A percentile compares a stretch with the other conserved stretches of the same genome.
Evolutionary conservation across 352 stramenopile genomes (phyloP).

Genomic region (Thalassiosira exigua): DNA sequence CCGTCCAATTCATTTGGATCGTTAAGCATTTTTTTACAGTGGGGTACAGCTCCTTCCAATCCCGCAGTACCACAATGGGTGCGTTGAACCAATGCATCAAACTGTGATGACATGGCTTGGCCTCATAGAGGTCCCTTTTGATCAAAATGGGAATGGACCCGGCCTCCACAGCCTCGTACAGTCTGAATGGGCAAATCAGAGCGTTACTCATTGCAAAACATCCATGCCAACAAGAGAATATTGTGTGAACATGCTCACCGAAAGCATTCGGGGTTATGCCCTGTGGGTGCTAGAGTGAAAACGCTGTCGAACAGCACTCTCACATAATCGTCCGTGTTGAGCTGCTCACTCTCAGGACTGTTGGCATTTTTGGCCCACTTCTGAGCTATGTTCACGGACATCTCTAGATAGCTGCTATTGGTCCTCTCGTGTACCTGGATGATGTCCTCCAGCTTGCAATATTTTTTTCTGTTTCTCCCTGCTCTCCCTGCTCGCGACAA

Average conservation of each 20-base stretch:
- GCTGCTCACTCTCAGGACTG: conserved; percentile 18
- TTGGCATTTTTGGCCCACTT: conserved; percentile 25
- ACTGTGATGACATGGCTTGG: conserved; percentile 34
- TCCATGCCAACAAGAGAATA: conserved; percentile 64
- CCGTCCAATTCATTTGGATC: conserved; percentile 43
- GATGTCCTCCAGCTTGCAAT: conserved; percentile 23
- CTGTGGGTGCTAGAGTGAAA: conserved; percentile 65
- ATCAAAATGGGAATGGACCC: conserved; percentile 64
- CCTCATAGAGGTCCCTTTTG: conserved; percentile 42
- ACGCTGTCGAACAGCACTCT: conserved; percentile 51
- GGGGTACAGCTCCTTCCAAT: conserved; percentile 51
- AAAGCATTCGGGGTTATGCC: conserved; percentile 75
- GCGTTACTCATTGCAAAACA: too few species aligned
- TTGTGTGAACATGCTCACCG: conserved; percentile 63
- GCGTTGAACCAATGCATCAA: conserved; percentile 49
- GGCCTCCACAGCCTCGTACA: conserved; percentile 66
- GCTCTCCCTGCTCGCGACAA: not conserved
- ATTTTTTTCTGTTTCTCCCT: not conserved
- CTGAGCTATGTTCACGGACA: conserved; percentile 12
- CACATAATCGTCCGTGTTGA: conserved; percentile 50
- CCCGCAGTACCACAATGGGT: conserved; percentile 55
- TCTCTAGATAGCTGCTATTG: conserved; percentile 3
- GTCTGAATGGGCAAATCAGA: too few species aligned
- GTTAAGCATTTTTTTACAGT: conserved; percentile 42
- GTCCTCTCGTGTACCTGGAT: not conserved